Conservation (phyloP, 176 grass and related monocot species). For the Paspalum vaginatum region DNA sequence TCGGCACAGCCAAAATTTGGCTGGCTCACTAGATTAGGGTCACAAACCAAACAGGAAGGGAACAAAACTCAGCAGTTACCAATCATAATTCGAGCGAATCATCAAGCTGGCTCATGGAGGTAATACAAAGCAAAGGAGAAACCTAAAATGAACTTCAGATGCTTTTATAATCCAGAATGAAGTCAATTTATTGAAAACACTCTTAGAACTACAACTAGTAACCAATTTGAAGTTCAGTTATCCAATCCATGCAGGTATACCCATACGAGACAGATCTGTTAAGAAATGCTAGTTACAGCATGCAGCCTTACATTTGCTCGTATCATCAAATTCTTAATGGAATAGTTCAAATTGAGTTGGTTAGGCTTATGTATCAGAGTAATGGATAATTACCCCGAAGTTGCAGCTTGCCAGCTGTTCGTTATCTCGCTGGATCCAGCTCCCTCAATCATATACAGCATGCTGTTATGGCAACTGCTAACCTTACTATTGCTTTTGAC, state of each 20-base stretch:
- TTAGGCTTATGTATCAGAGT: neutral
- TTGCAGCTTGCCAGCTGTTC: neutral
- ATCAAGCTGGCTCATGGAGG: neutral
- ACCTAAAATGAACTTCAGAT: neutral
- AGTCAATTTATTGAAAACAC: neutral
- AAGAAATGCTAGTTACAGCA: neutral
- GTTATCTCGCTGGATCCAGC: neutral
- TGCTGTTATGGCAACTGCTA: neutral
- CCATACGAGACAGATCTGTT: neutral
- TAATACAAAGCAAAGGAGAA: neutral
- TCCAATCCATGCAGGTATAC: neutral
- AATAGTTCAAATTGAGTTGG: neutral
- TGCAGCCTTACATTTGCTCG: neutral
- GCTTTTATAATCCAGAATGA: neutral
- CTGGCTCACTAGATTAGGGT: neutral
- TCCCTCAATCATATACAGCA: neutral
- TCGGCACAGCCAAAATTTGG: conserved; percentile 2
- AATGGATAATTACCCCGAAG: neutral
- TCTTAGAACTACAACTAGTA: neutral
- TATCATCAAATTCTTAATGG: neutral
- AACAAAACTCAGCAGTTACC: neutral
- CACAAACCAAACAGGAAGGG: neutral
- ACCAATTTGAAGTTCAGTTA: neutral
- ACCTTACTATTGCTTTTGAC: neutral
- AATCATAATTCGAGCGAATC: neutral